Percentiles rank a stretch among this genome's conserved stretches.
Evolutionary conservation across 495 filamentous ascomycete genomes (phyloP).

Genomic region (Penicillium pulvis): DNA sequence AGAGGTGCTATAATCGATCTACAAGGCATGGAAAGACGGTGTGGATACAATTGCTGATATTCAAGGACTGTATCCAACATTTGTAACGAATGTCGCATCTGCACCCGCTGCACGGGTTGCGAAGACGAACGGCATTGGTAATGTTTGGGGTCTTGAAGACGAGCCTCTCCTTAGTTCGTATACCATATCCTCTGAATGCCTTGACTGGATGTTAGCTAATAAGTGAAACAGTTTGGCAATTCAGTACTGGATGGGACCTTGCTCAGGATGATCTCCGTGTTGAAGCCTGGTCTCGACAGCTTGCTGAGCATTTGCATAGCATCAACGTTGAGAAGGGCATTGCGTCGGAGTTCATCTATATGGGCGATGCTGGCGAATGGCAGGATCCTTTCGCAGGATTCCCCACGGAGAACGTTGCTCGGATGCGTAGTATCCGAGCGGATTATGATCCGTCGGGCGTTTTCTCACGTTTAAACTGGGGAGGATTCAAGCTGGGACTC

Average conservation of each 20-base stretch:
- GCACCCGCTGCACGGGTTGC: conserved; percentile 16
- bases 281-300: conserved; percentile 29
- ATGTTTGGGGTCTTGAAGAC: conserved; percentile 41
- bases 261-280: conserved; percentile 33
- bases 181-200: not conserved
- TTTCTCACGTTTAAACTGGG: conserved; percentile 28
- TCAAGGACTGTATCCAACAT: conserved; percentile 31
- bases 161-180: conserved; percentile 27
- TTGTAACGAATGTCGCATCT: conserved; percentile 27
- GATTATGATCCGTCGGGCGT: conserved; percentile 36
- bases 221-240: conserved; percentile 29
- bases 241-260: conserved; percentile 30
- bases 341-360: conserved; percentile 30
- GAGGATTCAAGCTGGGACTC: conserved; percentile 28
- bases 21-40: conserved; percentile 29
- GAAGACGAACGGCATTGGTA: conserved; percentile 32
- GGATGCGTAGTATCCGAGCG: conserved; percentile 33
- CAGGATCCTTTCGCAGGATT: conserved; percentile 45
- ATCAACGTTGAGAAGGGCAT: conserved; percentile 20
- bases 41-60: conserved; percentile 28
- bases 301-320: conserved; percentile 22
- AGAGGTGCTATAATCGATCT: conserved; percentile 21
- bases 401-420: conserved; percentile 34
- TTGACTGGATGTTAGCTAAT: no score
- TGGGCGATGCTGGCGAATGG: conserved; percentile 43